These are phyloP conservation scores for Termitomyces sp. DNA, from an alignment of 768 basidiomycete genomes.

Conservation along the genomic window DNA sequence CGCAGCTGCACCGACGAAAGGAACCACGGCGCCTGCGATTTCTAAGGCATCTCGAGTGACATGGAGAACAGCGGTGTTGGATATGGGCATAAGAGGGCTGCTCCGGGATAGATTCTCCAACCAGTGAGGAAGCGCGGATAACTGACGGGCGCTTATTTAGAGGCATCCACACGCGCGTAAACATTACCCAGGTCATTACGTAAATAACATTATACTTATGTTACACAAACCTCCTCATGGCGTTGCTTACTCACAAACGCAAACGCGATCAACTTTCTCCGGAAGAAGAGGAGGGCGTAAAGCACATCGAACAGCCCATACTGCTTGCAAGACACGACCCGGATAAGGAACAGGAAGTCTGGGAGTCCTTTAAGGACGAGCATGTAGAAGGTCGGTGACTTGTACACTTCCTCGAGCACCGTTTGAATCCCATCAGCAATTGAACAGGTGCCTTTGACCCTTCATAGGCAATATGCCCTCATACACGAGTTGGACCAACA, in stretches of 20 bases:
- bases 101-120: not conserved
- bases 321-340: slow-evolving; percentile 13
- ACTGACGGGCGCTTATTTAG: slow-evolving; percentile 4
- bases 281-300: slow-evolving; percentile 20
- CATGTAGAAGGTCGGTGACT: slow-evolving; percentile 61
- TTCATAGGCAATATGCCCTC: slow-evolving; percentile 65
- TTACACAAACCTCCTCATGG: not conserved
- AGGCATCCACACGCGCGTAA: not conserved
- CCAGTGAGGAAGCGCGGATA: slow-evolving; percentile 6
- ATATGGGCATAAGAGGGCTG: not conserved
- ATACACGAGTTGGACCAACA: slow-evolving; percentile 72
- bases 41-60: slow-evolving; percentile 21
- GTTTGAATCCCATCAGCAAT: slow-evolving; percentile 41
- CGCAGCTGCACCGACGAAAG: slow-evolving; percentile 39
- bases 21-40: slow-evolving; percentile 37
- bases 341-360: slow-evolving; percentile 58
- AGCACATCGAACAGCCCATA: slow-evolving; percentile 16
- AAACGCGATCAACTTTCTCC: slow-evolving; percentile 37
- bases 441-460: slow-evolving; percentile 70
- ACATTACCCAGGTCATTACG: not conserved
- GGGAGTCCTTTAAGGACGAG: slow-evolving; percentile 75
- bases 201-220: not conserved
- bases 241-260: slow-evolving; percentile 39
- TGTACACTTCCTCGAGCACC: not conserved
- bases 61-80: not conserved